Evolutionary conservation across 2,329 filamentous ascomycete genomes (phyloP).

Genomic region (Aspergillus spinulosporus): DNA sequence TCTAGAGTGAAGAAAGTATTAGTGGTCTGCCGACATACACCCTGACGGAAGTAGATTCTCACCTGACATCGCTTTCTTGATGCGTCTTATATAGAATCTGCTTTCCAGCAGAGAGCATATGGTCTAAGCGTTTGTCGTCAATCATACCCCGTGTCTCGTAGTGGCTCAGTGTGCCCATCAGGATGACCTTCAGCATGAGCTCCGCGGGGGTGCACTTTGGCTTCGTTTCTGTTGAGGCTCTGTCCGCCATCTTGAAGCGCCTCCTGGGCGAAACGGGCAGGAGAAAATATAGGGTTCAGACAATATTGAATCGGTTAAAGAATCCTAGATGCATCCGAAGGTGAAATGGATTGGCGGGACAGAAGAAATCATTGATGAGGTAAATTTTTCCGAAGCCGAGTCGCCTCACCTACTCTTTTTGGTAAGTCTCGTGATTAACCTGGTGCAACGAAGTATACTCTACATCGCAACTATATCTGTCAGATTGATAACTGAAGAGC

Average conservation of each 20-base stretch:
- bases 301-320: background rate
- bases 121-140: conserved; percentile 58
- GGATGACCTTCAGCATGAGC: conserved; percentile 50
- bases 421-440: conserved; percentile 13
- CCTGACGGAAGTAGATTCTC: background rate
- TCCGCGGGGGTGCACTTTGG: conserved; percentile 48
- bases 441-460: background rate
- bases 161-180: conserved; percentile 55
- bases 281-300: background rate
- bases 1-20: conserved; percentile 34
- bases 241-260: conserved; percentile 36
- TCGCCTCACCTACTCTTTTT: conserved; percentile 21
- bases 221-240: conserved; percentile 28
- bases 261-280: background rate
- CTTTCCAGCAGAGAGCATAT: conserved; percentile 60
- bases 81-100: conserved; percentile 61
- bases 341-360: conserved; percentile 16
- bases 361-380: conserved; percentile 19
- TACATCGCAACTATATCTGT: background rate
- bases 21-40: conserved; percentile 1
- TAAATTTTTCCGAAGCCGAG: conserved; percentile 23
- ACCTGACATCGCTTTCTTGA: conserved; percentile 57
- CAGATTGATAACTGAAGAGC: no score
- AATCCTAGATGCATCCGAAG: conserved; percentile 1
- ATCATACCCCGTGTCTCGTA: conserved; percentile 63